Conservation (phyloP, 2,329 filamentous ascomycete species). For the Arthrobotrys iridis region DNA sequence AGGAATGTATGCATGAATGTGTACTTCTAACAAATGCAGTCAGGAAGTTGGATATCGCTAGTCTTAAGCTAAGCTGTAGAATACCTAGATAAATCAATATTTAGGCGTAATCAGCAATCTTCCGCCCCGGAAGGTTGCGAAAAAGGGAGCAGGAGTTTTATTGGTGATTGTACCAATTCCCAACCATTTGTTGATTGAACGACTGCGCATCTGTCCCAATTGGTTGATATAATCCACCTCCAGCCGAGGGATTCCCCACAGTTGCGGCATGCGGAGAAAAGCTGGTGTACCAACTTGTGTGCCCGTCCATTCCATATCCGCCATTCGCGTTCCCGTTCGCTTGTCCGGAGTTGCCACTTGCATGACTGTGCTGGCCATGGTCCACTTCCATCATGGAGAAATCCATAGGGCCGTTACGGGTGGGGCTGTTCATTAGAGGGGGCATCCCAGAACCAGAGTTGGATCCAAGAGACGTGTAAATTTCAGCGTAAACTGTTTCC, state of each 20-base stretch:
- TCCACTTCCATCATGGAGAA: conserved; percentile 53
- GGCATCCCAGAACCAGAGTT: conserved; percentile 29
- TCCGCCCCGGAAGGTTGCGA: conserved; percentile 10
- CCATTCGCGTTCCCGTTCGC: conserved; percentile 44
- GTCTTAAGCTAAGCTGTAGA: conserved; percentile 8
- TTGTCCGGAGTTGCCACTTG: conserved; percentile 22
- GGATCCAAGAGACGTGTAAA: conserved; percentile 32
- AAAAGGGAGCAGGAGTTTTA: conserved; percentile 22
- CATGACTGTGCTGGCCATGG: conserved; percentile 31
- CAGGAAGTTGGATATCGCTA: conserved; percentile 4
- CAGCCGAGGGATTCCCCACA: conserved; percentile 42
- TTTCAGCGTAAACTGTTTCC: conserved; percentile 38
- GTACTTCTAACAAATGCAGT: conserved; percentile 9
- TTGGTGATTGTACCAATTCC: conserved; percentile 54
- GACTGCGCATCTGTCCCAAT: conserved; percentile 49
- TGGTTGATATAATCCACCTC: conserved; percentile 42
- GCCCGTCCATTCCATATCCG: conserved; percentile 40
- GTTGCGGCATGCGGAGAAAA: conserved; percentile 33
- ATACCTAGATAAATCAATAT: conserved; percentile 36
- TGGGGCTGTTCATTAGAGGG: conserved; percentile 40
- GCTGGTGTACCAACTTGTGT: conserved; percentile 37
- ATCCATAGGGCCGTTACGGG: conserved; percentile 39
- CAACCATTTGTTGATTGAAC: conserved; percentile 52
- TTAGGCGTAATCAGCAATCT: conserved; percentile 30
- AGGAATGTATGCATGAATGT: not conserved